These are phyloP conservation scores for Trametes hirsuta DNA, from an alignment of 1,284 basidiomycete genomes.

Conservation along the genomic window DNA sequence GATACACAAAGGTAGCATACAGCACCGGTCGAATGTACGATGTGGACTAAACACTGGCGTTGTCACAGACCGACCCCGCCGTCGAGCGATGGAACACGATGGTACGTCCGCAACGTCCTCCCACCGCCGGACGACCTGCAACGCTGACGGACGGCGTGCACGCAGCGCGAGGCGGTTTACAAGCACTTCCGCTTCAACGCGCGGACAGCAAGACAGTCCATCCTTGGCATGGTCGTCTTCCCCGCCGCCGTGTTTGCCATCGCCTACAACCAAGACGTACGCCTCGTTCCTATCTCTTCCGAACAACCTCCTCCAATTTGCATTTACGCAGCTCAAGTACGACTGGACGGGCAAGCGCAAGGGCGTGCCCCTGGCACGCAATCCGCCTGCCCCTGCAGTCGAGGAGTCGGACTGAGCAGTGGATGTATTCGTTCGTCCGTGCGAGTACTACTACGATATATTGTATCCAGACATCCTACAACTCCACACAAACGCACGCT, in stretches of 20 bases:
- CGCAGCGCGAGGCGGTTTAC: constrained; percentile 79
- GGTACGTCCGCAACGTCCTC: constrained; percentile 45
- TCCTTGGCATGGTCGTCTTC: constrained; percentile 52
- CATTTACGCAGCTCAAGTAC: constrained; percentile 36
- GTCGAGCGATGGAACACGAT: constrained; percentile 81
- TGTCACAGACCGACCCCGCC: constrained; percentile 69
- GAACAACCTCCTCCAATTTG: background rate
- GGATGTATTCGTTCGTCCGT: constrained; percentile 2
- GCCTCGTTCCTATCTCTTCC: constrained; percentile 19
- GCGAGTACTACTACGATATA: constrained; percentile 15
- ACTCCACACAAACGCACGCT: background rate
- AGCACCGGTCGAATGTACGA: background rate
- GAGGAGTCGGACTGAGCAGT: constrained; percentile 23
- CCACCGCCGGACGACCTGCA: constrained; percentile 4
- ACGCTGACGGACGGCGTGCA: background rate
- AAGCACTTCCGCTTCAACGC: constrained; percentile 80
- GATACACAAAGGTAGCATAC: constrained; percentile 25
- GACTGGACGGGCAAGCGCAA: constrained; percentile 42
- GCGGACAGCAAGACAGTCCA: constrained; percentile 54
- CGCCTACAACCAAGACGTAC: constrained; percentile 37
- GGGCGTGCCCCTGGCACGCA: constrained; percentile 37
- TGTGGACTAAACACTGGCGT: background rate
- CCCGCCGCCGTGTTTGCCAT: constrained; percentile 49
- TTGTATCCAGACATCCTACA: constrained; percentile 10
- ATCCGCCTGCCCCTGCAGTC: constrained; percentile 7